Evolutionary conservation across 2,329 filamentous ascomycete species (phyloP), one percentile per base, ranked within the genome.

Genomic region (Pseudogymnoascus sp.): DNA sequence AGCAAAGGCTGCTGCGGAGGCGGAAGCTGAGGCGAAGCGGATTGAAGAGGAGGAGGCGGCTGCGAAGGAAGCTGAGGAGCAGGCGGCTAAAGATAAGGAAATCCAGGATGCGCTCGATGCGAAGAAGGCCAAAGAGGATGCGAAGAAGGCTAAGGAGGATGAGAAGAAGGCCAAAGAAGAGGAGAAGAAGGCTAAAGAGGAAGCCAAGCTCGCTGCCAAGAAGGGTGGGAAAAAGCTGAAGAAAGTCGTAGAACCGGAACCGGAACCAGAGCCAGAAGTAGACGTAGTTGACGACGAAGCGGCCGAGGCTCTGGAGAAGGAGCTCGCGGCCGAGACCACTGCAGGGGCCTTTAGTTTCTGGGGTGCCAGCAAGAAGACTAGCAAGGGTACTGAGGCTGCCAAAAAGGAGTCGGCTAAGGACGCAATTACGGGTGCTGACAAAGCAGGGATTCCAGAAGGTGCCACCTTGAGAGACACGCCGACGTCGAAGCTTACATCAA

Each of bases 271-370:
- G 42, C 64, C 69, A 13, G 71, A 66, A 35, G 62, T 75, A 37
- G 61, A 60, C 29, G 18, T 60, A 25, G 21, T 67, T 8, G 64
- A 66, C 25, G 65, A 65, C 27, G 68, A 70, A 40, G 70, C 67
- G 61, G 48, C 65, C 6, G 66, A 67, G 39, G 66, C 35, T 27
- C 42, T 62, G 27, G 52, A 36, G 61, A 60, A 37, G 48, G 60
- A 62, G 60, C 60, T 45, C 40, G 29, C 29, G 25, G 60, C 60
- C 21, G 42, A 58, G 42, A 58, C 42, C 9, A 45, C 27, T 2
- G 40, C 60, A 13, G 39, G 42, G 62, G 71, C 79, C 0, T 86
- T 85, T 71, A 78, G 78, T 67, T 84, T 85, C 74, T 86, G 82
- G 83, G 80, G 82, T 63, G 74, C 77, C 58, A 70, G 75, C 62